These are phyloP conservation scores for Cladophialophora chaetospira DNA, from an alignment of 2,329 filamentous ascomycete genomes.

Conservation along the genomic window DNA sequence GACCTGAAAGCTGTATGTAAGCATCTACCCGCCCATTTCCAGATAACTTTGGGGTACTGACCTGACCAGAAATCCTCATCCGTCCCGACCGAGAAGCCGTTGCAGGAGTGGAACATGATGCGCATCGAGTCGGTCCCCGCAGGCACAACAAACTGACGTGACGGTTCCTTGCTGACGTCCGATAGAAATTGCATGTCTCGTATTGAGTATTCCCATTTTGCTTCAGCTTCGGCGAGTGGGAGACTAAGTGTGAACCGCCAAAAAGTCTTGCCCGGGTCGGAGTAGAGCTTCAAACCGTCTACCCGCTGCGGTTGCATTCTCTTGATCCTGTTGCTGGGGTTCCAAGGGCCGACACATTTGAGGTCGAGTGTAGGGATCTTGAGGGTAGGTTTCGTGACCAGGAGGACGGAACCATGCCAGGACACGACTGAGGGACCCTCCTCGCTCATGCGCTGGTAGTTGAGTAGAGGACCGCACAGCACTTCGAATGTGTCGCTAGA, in stretches of 20 bases:
- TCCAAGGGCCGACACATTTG: conserved; percentile 47
- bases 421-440: conserved; percentile 35
- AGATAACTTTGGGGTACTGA: conserved; percentile 3
- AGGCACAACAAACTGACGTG: conserved; percentile 58
- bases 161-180: conserved; percentile 52
- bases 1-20: conserved; percentile 42
- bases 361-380: conserved; percentile 63
- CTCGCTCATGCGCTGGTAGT: conserved; percentile 49
- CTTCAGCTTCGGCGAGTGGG: conserved; percentile 71
- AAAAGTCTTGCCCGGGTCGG: conserved; percentile 61
- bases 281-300: conserved; percentile 59
- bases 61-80: conserved; percentile 62
- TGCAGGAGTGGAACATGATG: conserved; percentile 70
- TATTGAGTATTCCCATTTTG: conserved; percentile 77
- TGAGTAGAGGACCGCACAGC: conserved; percentile 52
- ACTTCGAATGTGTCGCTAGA: conserved; percentile 41
- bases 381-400: conserved; percentile 75
- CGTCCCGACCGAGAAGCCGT: conserved; percentile 68
- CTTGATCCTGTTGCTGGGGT: conserved; percentile 9
- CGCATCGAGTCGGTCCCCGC: conserved; percentile 65
- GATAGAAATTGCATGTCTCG: conserved; percentile 64
- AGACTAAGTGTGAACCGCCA: conserved; percentile 61
- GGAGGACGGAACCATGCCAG: conserved; percentile 84
- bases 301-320: conserved; percentile 29
- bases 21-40: background rate